Percentiles rank a stretch among this genome's conserved stretches.
Conservation (phyloP, 441 rosid species). For the Manihot esculenta region DNA sequence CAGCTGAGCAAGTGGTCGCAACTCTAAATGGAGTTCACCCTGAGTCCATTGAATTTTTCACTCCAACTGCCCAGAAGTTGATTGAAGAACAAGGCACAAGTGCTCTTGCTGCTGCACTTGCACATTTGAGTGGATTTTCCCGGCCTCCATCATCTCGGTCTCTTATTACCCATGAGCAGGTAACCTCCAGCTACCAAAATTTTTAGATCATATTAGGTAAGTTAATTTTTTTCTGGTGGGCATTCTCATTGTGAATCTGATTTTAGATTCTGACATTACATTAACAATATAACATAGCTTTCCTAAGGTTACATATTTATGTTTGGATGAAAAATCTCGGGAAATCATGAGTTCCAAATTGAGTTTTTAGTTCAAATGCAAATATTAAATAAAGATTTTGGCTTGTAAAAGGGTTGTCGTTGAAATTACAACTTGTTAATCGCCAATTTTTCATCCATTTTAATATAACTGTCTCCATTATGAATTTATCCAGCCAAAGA, state of each 20-base stretch:
- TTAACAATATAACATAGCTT: not conserved
- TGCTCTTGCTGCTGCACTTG: constrained; percentile 96
- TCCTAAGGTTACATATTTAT: too few relatives aligned
- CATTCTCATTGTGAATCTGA: not conserved
- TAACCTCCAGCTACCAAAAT: constrained; percentile 19
- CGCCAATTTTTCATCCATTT: not conserved
- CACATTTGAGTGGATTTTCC: constrained; percentile 91
- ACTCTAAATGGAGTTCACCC: constrained; percentile 89
- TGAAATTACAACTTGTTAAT: not conserved
- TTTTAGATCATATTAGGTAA: not conserved
- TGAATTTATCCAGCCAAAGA: not conserved
- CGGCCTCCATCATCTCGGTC: constrained; percentile 90
- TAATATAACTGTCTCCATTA: not conserved
- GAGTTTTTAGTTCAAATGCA: not conserved
- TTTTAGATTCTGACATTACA: constrained; percentile 5
- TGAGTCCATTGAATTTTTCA: constrained; percentile 69
- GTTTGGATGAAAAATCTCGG: not conserved
- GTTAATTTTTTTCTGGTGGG: not conserved
- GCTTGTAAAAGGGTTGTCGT: not conserved
- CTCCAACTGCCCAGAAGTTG: constrained; percentile 76
- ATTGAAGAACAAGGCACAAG: constrained; percentile 73
- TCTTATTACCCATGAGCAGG: constrained; percentile 93
- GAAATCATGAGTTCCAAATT: not conserved
- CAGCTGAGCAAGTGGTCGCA: constrained; percentile 84
- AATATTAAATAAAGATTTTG: not conserved